Base-by-base conservation (phyloP, 2,329 filamentous ascomycete species). In the Chaetomiaceae sp. region DNA sequence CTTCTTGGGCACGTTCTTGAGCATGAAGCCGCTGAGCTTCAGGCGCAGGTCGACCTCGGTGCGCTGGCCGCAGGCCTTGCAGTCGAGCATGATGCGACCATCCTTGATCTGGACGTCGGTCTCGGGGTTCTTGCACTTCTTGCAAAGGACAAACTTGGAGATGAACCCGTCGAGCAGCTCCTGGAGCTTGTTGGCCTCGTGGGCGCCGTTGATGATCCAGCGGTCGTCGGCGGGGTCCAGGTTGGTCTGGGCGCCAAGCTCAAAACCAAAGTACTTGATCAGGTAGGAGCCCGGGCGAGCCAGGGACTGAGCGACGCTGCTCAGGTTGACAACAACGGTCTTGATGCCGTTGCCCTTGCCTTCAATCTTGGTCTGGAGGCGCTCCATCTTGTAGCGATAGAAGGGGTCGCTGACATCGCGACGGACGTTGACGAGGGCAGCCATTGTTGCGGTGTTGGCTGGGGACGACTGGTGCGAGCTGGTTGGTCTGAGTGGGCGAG, bases 361-460 rank as follows among this genome's bases (percentile, higher is more conserved):
- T 78, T 99, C 94, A 67, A 99, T 95, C 82, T 99, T 99, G 73
- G 94, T 96, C 81, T 95, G 90, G 71, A 99, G 80, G 66, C 85
- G 87, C 79, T 97, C 94, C 94, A 99, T 99, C 85, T 99, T 99
- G 86, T 99, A 99, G 74, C 94, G 94, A 80, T 99, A 99, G 85
- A 96, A 99, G 77, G 88, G 88, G 78, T 99, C 94, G 80, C 87
- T 87, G 79, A 96, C 87, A 88, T 97, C 92, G 76, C 89, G 90
- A 75, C 91, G 91, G 76, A 97, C 91, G 78, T 99, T 99, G 84
- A 99, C 81, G 78, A 89, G 91, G 82, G 50, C 34, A 52, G 89
- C 87, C 94, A 97, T 97, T 75, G 67, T 91, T 83, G 73, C 77
- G 75, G 72, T 79, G 52, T 71, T 71, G 57, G 49, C 51, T 51